A percentile compares a stretch with the other conserved stretches of the same genome.
phyloP scores from a whole-genome alignment of 2,329 filamentous ascomycete genomes.

The Blastomyces percursus region DNA sequence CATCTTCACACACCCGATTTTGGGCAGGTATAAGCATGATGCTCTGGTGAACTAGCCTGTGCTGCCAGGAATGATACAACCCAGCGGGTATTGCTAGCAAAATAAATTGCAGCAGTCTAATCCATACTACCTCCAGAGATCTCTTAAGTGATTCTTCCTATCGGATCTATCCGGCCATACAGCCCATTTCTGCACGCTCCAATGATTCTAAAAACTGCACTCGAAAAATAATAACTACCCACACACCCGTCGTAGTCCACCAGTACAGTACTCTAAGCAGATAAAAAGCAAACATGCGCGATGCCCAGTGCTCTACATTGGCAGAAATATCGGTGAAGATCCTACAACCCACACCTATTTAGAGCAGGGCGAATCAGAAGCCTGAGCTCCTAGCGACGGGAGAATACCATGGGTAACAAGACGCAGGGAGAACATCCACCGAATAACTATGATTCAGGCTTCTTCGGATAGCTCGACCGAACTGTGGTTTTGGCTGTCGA shows the following conservation, averaged over 20 bases:
- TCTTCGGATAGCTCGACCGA: constrained; percentile 1
- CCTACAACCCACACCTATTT: background rate
- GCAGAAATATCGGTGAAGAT: background rate
- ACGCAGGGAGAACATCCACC: background rate
- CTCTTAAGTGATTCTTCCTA: background rate
- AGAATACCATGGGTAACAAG: constrained; percentile 4
- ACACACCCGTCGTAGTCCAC: background rate
- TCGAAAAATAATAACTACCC: background rate
- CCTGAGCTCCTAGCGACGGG: background rate
- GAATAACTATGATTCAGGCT: background rate
- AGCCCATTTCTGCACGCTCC: no score
- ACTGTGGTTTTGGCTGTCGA: constrained; percentile 1
- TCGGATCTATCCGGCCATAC: background rate
- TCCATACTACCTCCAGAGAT: background rate
- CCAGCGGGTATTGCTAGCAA: background rate
- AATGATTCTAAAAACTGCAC: no score
- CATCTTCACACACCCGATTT: background rate
- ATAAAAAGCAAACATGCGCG: background rate
- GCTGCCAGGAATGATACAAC: background rate
- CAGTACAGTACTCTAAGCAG: no score
- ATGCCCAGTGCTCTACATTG: background rate
- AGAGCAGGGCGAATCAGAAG: background rate
- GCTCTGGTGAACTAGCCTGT: background rate
- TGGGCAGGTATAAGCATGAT: background rate
- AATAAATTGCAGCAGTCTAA: background rate